Conservation (phyloP, 2,329 filamentous ascomycete genomes). For the Neofusicoccum ribis region DNA sequence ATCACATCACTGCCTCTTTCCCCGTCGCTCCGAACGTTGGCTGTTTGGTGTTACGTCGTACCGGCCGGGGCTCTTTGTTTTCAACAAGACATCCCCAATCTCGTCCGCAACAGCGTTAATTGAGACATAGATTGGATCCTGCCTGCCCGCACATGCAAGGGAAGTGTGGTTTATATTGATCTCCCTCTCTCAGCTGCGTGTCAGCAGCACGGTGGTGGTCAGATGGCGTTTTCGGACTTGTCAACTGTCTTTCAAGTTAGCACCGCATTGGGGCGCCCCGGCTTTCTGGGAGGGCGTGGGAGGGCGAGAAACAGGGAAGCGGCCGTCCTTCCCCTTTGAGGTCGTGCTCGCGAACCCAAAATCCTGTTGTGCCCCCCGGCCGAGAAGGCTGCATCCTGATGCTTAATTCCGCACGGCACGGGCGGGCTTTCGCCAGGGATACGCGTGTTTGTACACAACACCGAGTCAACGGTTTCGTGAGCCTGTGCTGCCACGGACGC, state of each 20-base stretch:
- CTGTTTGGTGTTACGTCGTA: constrained; percentile 1
- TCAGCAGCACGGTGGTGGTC: background rate
- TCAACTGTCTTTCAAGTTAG: background rate
- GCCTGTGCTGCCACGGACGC: background rate
- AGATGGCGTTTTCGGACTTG: background rate
- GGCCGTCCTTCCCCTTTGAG: constrained; percentile 1
- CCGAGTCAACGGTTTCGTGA: background rate
- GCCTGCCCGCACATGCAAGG: background rate
- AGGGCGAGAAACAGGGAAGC: background rate
- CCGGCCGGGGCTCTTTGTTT: background rate
- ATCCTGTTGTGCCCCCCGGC: background rate
- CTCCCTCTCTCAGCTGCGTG: background rate
- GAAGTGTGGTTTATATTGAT: background rate
- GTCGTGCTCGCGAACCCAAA: background rate
- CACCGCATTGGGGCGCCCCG: background rate
- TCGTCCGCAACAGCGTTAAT: background rate
- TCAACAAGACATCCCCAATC: background rate
- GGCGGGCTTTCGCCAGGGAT: background rate
- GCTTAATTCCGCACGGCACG: constrained; percentile 1
- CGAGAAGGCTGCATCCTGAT: background rate
- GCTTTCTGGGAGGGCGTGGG: background rate
- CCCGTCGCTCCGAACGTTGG: too few relatives aligned
- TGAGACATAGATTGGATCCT: background rate
- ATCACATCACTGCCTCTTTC: too few relatives aligned
- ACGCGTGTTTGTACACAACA: background rate